phyloP scores from a whole-genome alignment of 1,284 basidiomycete genomes.

The Xerocomus minutiporus region DNA sequence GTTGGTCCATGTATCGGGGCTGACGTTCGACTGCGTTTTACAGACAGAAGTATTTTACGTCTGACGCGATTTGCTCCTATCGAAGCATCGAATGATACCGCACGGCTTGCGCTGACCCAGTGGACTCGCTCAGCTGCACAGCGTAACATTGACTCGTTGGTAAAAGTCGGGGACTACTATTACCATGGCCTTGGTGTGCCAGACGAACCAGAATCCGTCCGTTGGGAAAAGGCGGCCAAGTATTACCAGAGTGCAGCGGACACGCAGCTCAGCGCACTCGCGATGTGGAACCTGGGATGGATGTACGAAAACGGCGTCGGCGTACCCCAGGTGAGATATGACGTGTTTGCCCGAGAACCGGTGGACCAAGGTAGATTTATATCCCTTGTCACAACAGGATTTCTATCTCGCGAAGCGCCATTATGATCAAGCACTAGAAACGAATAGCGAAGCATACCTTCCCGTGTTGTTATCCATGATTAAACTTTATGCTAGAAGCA shows the following conservation, averaged over 20 bases:
- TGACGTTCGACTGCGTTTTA: conserved; percentile 3
- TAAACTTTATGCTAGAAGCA: conserved; percentile 79
- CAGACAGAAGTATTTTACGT: conserved; percentile 72
- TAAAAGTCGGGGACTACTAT: conserved; percentile 96
- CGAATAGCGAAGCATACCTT: conserved; percentile 84
- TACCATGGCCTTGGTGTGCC: conserved; percentile 81
- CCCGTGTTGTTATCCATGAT: conserved; percentile 80
- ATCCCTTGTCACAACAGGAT: conserved; percentile 50
- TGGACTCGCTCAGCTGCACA: conserved; percentile 95
- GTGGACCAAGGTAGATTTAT: not conserved
- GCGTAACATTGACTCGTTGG: conserved; percentile 90
- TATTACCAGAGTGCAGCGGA: conserved; percentile 94
- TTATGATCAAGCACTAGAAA: conserved; percentile 87
- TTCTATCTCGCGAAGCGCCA: conserved; percentile 96
- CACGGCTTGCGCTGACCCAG: conserved; percentile 79
- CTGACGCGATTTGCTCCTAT: conserved; percentile 65
- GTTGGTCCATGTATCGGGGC: not conserved
- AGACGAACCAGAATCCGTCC: conserved; percentile 53
- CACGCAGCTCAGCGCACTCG: conserved; percentile 85
- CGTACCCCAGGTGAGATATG: conserved; percentile 64
- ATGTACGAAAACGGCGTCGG: conserved; percentile 98
- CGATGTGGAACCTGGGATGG: conserved; percentile 98
- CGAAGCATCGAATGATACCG: conserved; percentile 72
- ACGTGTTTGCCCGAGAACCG: not conserved
- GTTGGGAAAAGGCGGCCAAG: conserved; percentile 83